These are phyloP conservation scores for Cercospora citrullina DNA, from an alignment of 2,329 filamentous ascomycete genomes.

Conservation along the genomic window DNA sequence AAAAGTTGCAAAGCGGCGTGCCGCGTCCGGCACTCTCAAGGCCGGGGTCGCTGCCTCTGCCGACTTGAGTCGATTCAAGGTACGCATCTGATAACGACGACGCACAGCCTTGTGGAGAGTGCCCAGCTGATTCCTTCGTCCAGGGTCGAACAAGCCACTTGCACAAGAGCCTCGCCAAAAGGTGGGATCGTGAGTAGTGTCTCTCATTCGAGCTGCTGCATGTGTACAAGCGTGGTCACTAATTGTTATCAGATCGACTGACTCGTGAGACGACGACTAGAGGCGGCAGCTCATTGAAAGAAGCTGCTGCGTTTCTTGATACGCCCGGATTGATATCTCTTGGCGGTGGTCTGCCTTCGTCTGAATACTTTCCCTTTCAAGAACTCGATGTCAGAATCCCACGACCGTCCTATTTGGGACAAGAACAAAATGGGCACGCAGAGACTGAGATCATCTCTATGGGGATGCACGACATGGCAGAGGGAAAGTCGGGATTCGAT, in stretches of 20 bases:
- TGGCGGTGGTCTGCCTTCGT: conserved; percentile 84
- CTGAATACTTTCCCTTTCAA: conserved; percentile 90
- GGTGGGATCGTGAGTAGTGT: conserved; percentile 74
- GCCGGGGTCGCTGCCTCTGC: conserved; percentile 75
- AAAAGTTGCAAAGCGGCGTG: conserved; percentile 66
- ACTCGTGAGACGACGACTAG: conserved; percentile 57
- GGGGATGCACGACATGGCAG: conserved; percentile 79
- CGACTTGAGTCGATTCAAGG: conserved; percentile 72
- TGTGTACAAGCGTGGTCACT: conserved; percentile 2
- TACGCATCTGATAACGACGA: conserved; percentile 13
- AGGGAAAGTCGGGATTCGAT: conserved; percentile 66
- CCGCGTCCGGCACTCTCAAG: conserved; percentile 69
- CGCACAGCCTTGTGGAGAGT: background rate
- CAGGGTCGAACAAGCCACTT: conserved; percentile 59
- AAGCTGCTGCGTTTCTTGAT: conserved; percentile 74
- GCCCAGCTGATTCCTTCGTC: conserved; percentile 6
- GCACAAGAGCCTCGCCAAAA: conserved; percentile 72
- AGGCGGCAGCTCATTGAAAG: conserved; percentile 67
- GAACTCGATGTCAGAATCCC: conserved; percentile 74
- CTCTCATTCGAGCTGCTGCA: background rate
- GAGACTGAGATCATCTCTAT: conserved; percentile 63
- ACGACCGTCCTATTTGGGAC: conserved; percentile 59
- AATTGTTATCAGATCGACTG: conserved; percentile 42
- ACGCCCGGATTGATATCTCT: conserved; percentile 85
- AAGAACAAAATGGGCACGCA: conserved; percentile 64